Base-by-base conservation (phyloP, 192 early-diverging fungal species). In the Cladochytrium replicatum region DNA sequence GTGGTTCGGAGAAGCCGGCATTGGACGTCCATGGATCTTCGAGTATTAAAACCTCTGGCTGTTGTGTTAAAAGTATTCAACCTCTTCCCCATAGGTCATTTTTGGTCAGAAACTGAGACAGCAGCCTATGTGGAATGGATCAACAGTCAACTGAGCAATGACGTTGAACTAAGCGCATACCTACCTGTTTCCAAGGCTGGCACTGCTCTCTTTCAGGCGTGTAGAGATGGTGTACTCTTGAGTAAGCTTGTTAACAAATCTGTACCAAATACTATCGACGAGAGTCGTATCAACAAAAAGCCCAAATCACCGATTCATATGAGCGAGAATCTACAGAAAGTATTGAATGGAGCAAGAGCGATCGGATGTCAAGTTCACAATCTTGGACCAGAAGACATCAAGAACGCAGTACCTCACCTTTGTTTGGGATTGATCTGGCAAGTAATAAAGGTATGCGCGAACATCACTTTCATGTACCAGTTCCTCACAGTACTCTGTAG, bases 191-290 rank as follows among this genome's bases (percentile, higher is more conserved):
- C 52, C 9, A 26, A 26, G 13, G 1, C 22, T 3, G 5, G 27
- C 3, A 62, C 34, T 24, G 60, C 58, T 13, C 28, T 68, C 19
- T 68, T 68, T 37, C 57, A 68, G 6, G 57, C 58, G 24, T 58
- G 50, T 32, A 32, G 31, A 15, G 66, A 68, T 39, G 66, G 66
- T 29, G 13, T 68, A n/a, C 43, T 68, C 24, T 51, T 68, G n/a
- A 59, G 46, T 53, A 68, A 68, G 44, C 64, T 68, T 32, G 52
- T 68, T 30, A 68, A 68, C 55, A 51, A 67, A 38, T 61, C 68
- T 4, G 63, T 67, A 29, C 45, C 55, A 11, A 53, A 49, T 21
- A 67, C 64, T 8, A 60, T 68, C 38, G 37, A 29, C n/a, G 66
- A 68, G 46, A 54, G 53, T 26, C 24, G 34, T 9, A 7, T 68